Percentiles rank a stretch among this genome's conserved stretches.
These are phyloP conservation scores for Phytophthora multivora DNA, from an alignment of 352 stramenopile species.

Conservation along the genomic window DNA sequence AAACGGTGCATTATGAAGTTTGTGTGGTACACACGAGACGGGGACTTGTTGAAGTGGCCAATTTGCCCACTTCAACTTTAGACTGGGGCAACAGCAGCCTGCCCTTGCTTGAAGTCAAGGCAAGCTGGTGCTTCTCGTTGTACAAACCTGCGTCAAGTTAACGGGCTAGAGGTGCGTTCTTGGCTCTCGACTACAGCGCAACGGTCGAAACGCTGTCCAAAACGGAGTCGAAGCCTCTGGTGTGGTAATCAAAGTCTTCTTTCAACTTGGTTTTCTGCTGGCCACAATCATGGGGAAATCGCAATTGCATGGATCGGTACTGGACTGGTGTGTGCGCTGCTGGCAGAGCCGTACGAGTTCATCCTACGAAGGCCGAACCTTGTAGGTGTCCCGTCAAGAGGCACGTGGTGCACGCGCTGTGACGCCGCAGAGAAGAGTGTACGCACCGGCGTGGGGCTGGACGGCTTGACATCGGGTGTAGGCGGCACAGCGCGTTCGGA, in stretches of 20 bases:
- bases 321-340: slow-evolving; percentile 14
- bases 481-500: slow-evolving; percentile 50
- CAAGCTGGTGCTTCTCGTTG: not conserved
- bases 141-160: not conserved
- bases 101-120: not conserved
- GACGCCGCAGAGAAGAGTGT: slow-evolving; percentile 25
- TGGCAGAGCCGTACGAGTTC: slow-evolving; percentile 26
- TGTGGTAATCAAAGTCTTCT: slow-evolving; percentile 5
- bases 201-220: not conserved
- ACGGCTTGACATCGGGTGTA: slow-evolving; percentile 31
- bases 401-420: slow-evolving; percentile 25
- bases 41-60: not conserved
- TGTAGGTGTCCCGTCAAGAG: slow-evolving; percentile 18
- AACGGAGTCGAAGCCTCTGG: no score
- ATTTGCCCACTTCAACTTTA: not conserved
- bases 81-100: no score
- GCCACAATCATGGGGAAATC: slow-evolving; percentile 10
- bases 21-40: slow-evolving; percentile 5
- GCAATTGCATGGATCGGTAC: slow-evolving; percentile 23
- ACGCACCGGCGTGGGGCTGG: slow-evolving; percentile 47
- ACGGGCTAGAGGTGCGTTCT: not conserved
- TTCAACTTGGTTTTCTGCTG: slow-evolving; percentile 2
- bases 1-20: slow-evolving; percentile 14
- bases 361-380: slow-evolving; percentile 11
- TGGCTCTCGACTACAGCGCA: not conserved